phyloP scores from a whole-genome alignment of 345 rosid genomes.

The Populus tremula region DNA sequence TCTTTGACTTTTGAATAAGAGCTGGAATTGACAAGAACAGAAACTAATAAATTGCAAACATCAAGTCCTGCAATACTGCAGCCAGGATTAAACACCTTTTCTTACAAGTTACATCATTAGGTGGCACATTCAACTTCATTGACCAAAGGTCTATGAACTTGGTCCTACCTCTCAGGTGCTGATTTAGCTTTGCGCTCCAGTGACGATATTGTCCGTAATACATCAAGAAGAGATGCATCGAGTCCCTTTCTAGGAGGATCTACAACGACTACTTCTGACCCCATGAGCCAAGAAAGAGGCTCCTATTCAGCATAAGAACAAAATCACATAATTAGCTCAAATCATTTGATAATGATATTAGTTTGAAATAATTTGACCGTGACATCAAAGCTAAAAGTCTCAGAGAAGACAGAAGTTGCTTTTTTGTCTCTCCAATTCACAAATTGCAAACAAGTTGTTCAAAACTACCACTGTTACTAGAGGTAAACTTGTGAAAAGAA shows the following conservation, averaged over 20 bases:
- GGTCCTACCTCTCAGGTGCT: slow-evolving; percentile 48
- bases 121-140: too few relatives aligned
- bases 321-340: slow-evolving; percentile 5
- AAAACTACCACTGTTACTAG: background rate
- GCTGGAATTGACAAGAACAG: slow-evolving; percentile 31
- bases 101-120: too few relatives aligned
- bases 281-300: slow-evolving; percentile 85
- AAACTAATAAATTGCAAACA: background rate
- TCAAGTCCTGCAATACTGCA: background rate
- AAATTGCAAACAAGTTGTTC: background rate
- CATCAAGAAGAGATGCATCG: slow-evolving; percentile 67
- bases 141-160: background rate
- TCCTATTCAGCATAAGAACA: slow-evolving; percentile 45
- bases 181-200: slow-evolving; percentile 45
- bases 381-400: background rate
- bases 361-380: background rate
- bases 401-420: background rate
- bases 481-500: background rate
- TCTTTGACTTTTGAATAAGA: slow-evolving; percentile 48
- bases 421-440: background rate
- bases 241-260: slow-evolving; percentile 98
- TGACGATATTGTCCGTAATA: slow-evolving; percentile 49
- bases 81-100: background rate
- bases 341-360: background rate
- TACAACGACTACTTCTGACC: slow-evolving; percentile 79